Evolutionary conservation across 2,329 filamentous ascomycete genomes (phyloP).

Genomic region (Dothistroma septosporum): DNA sequence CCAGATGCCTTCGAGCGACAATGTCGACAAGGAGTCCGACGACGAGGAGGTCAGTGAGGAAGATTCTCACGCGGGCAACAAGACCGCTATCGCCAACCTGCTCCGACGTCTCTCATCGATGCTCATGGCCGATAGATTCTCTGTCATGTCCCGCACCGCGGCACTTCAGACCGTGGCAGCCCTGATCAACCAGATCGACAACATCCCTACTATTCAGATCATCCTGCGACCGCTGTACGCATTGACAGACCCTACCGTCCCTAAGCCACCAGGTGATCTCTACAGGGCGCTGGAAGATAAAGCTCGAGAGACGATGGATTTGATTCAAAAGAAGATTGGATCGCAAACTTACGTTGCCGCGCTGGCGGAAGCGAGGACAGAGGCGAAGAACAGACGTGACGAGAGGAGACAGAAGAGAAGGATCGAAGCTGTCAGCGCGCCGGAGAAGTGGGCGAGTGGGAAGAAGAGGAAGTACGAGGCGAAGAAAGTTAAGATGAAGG

Average conservation of each 20-base stretch:
- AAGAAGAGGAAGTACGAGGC: slow-evolving; percentile 81
- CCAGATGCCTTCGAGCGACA: slow-evolving; percentile 45
- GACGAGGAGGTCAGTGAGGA: slow-evolving; percentile 45
- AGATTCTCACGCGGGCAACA: slow-evolving; percentile 39
- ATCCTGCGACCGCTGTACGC: slow-evolving; percentile 71
- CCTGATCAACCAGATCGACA: slow-evolving; percentile 60
- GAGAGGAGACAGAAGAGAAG: slow-evolving; percentile 77
- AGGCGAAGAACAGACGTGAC: slow-evolving; percentile 67
- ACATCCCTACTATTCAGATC: slow-evolving; percentile 60
- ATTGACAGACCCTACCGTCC: slow-evolving; percentile 70
- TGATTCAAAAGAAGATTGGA: slow-evolving; percentile 80
- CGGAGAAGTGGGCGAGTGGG: slow-evolving; percentile 70
- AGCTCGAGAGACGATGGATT: slow-evolving; percentile 72
- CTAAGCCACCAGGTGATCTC: slow-evolving; percentile 51
- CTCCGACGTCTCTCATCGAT: slow-evolving; percentile 70
- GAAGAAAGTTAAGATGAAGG: slow-evolving; percentile 79
- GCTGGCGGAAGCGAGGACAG: slow-evolving; percentile 67
- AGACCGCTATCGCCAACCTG: slow-evolving; percentile 65
- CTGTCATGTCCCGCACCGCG: slow-evolving; percentile 61
- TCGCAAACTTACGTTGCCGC: slow-evolving; percentile 72
- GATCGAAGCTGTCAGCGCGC: slow-evolving; percentile 78
- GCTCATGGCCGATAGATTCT: slow-evolving; percentile 60
- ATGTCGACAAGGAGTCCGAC: slow-evolving; percentile 38
- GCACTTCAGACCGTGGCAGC: slow-evolving; percentile 70
- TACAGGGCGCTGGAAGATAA: slow-evolving; percentile 69